phyloP scores from a whole-genome alignment of 2,329 filamentous ascomycete genomes.

The Stachybotrys elegans region DNA sequence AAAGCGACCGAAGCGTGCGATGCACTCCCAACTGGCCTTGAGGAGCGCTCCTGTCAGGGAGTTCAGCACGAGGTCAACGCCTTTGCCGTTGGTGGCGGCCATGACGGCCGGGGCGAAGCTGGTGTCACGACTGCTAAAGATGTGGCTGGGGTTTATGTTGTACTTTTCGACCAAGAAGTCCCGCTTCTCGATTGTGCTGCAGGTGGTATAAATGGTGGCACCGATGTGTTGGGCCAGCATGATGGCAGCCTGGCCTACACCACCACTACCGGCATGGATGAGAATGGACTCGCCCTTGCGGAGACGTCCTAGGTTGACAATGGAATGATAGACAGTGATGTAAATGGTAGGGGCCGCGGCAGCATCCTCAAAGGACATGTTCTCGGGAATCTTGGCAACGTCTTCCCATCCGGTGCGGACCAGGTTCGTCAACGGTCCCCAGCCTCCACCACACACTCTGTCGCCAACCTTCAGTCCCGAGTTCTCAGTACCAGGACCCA shows the following conservation, averaged over 20 bases:
- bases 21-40: constrained; percentile 26
- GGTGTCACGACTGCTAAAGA: constrained; percentile 26
- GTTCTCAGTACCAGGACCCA: neutral
- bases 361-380: neutral
- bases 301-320: constrained; percentile 21
- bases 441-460: constrained; percentile 7
- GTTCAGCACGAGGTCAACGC: constrained; percentile 32
- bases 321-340: constrained; percentile 8
- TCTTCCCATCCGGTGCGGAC: neutral
- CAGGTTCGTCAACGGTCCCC: neutral
- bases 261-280: constrained; percentile 29
- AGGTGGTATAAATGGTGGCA: constrained; percentile 26
- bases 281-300: constrained; percentile 14
- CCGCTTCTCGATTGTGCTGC: constrained; percentile 24
- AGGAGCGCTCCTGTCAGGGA: constrained; percentile 27
- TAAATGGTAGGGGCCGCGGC: neutral
- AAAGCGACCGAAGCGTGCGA: constrained; percentile 31
- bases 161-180: constrained; percentile 23
- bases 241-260: constrained; percentile 12
- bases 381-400: neutral
- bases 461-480: neutral
- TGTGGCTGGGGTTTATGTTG: constrained; percentile 22
- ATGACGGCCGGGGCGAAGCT: constrained; percentile 23
- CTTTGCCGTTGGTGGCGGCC: constrained; percentile 18
- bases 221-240: constrained; percentile 9